These are phyloP conservation scores for Begonia fuchsioides DNA, from an alignment of 306 rosid genomes.

Conservation along the genomic window DNA sequence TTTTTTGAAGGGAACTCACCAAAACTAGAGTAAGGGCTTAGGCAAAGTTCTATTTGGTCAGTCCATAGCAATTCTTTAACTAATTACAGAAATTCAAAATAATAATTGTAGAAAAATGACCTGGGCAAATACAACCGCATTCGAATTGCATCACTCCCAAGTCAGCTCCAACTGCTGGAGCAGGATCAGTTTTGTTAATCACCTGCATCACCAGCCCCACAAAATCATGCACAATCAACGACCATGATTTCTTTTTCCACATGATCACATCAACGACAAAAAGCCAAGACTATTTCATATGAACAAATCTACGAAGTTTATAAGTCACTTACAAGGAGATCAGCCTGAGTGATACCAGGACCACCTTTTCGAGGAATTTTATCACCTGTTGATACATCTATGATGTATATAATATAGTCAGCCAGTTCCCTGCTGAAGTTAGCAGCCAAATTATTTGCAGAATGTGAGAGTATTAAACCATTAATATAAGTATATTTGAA, in stretches of 20 bases:
- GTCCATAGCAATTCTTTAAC: no score
- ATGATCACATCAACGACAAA: no score
- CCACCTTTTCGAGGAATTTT: slow-evolving; percentile 99
- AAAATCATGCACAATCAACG: neutral
- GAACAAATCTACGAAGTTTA: slow-evolving; percentile 2
- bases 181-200: slow-evolving; percentile 94
- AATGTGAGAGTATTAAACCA: neutral
- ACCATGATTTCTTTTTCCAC: no score
- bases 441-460: no score
- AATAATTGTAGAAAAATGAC: slow-evolving; percentile 20
- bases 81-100: no score
- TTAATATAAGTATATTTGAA: no score
- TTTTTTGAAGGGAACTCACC: no score
- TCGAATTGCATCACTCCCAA: slow-evolving; percentile 77
- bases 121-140: slow-evolving; percentile 98
- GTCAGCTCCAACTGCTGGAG: slow-evolving; percentile 93
- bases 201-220: slow-evolving; percentile 29
- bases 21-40: no score
- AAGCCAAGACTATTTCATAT: neutral
- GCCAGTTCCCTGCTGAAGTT: slow-evolving; percentile 98
- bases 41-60: no score
- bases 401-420: slow-evolving; percentile 88
- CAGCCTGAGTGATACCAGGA: slow-evolving; percentile 99
- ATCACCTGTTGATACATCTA: no score
- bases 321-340: slow-evolving; percentile 64